phyloP scores from a whole-genome alignment of 495 filamentous ascomycete genomes.

The Tuber borchii region DNA sequence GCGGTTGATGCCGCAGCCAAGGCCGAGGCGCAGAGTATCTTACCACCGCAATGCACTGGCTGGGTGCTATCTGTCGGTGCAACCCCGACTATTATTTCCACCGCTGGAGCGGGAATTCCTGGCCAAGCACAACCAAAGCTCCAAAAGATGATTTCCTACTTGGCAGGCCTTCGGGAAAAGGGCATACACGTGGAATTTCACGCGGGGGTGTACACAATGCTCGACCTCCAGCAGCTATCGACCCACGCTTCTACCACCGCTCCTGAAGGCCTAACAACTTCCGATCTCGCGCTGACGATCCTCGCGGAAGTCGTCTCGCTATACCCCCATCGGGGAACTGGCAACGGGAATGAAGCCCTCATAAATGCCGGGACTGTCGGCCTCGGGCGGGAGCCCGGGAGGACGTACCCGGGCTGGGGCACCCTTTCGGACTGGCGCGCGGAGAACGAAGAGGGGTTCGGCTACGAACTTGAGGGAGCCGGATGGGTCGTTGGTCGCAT shows the following conservation, averaged over 20 bases:
- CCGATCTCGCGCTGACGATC: constrained; percentile 61
- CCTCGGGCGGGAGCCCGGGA: constrained; percentile 69
- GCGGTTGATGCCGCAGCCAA: constrained; percentile 49
- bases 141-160: constrained; percentile 5
- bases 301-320: constrained; percentile 65
- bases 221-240: constrained; percentile 77
- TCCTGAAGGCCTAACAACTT: constrained; percentile 44
- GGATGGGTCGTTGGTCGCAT: constrained; percentile 59
- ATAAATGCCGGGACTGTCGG: constrained; percentile 65
- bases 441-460: constrained; percentile 21
- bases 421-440: constrained; percentile 58
- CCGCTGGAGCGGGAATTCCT: constrained; percentile 46
- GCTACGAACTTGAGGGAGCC: constrained; percentile 35
- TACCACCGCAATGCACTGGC: background rate
- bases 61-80: constrained; percentile 64
- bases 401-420: constrained; percentile 64
- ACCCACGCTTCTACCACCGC: constrained; percentile 53
- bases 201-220: constrained; percentile 64
- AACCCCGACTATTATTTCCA: constrained; percentile 66
- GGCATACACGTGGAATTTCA: constrained; percentile 56
- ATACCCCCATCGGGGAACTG: constrained; percentile 55
- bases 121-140: constrained; percentile 30
- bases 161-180: constrained; percentile 3
- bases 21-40: constrained; percentile 29
- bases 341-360: constrained; percentile 57